Evolutionary conservation across 208 protist genomes (phyloP).

Genomic region (Trypanosoma grayi): DNA sequence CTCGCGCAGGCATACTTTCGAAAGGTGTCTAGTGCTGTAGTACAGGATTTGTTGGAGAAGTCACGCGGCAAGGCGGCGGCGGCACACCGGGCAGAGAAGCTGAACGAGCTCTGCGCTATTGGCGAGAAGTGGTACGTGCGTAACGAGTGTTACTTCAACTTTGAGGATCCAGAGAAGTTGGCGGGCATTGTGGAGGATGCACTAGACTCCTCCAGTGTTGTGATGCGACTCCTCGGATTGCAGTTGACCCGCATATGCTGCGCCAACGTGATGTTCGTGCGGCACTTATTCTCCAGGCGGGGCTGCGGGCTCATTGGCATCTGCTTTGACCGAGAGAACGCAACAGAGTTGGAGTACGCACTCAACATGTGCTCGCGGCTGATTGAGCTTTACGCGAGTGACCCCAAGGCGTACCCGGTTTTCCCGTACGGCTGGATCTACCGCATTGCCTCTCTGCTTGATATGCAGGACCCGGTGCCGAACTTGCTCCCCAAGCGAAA

Average conservation of each 20-base stretch:
- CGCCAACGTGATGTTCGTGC: constrained; percentile 48
- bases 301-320: constrained; percentile 54
- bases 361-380: constrained; percentile 60
- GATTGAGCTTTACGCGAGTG: constrained; percentile 39
- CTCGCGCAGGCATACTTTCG: constrained; percentile 21
- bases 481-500: constrained; percentile 54
- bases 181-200: constrained; percentile 36
- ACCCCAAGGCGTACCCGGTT: constrained; percentile 45
- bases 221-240: constrained; percentile 79
- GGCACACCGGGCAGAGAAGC: constrained; percentile 46
- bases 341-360: constrained; percentile 60
- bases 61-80: constrained; percentile 1
- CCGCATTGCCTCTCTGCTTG: constrained; percentile 63
- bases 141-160: constrained; percentile 56
- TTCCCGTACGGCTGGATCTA: constrained; percentile 85
- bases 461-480: constrained; percentile 38
- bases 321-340: constrained; percentile 71
- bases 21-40: constrained; percentile 8
- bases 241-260: constrained; percentile 52
- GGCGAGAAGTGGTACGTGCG: constrained; percentile 67
- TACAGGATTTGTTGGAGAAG: constrained; percentile 15
- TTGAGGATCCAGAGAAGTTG: constrained; percentile 43
- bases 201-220: constrained; percentile 67
- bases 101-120: constrained; percentile 75
- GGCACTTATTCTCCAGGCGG: constrained; percentile 23